Conservation (phyloP, 176 grass and related monocot genomes). For the Metroxylon sagu region DNA sequence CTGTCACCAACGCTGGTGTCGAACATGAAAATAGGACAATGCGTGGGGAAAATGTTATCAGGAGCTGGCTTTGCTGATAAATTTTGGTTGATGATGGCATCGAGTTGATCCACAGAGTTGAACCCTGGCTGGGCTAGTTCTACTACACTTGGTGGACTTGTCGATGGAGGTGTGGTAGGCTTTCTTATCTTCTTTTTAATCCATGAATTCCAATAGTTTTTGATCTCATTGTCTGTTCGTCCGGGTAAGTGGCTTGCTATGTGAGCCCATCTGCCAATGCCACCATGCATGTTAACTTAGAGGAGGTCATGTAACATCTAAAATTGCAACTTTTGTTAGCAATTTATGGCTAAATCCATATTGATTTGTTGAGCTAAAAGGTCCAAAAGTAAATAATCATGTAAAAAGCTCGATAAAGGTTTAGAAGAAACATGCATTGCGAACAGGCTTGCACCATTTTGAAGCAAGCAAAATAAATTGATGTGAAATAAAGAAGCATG, state of each 20-base stretch:
- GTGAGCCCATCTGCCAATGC: constrained; percentile 77
- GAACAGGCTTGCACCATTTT: too few relatives aligned
- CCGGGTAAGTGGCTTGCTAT: constrained; percentile 95
- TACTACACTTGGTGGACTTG: neutral
- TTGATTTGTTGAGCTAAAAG: too few relatives aligned
- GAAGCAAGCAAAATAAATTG: too few relatives aligned
- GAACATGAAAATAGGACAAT: constrained; percentile 79
- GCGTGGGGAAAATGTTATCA: constrained; percentile 20
- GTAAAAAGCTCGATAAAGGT: too few relatives aligned
- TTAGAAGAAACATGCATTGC: too few relatives aligned
- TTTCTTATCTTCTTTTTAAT: constrained; percentile 99
- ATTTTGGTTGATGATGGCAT: constrained; percentile 52
- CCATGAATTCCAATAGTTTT: constrained; percentile 99
- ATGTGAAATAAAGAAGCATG: too few relatives aligned
- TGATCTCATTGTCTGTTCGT: constrained; percentile 96
- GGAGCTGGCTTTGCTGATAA: constrained; percentile 17
- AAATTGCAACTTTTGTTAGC: too few relatives aligned
- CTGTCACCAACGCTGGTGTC: constrained; percentile 25
- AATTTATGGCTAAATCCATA: too few relatives aligned
- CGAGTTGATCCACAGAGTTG: constrained; percentile 36
- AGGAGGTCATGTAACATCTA: too few relatives aligned
- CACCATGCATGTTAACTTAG: neutral
- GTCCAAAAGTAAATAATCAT: too few relatives aligned
- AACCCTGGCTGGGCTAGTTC: constrained; percentile 21
- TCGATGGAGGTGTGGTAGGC: neutral